Base-by-base conservation (phyloP, 2,329 filamentous ascomycete species). In the Didymella sp. region DNA sequence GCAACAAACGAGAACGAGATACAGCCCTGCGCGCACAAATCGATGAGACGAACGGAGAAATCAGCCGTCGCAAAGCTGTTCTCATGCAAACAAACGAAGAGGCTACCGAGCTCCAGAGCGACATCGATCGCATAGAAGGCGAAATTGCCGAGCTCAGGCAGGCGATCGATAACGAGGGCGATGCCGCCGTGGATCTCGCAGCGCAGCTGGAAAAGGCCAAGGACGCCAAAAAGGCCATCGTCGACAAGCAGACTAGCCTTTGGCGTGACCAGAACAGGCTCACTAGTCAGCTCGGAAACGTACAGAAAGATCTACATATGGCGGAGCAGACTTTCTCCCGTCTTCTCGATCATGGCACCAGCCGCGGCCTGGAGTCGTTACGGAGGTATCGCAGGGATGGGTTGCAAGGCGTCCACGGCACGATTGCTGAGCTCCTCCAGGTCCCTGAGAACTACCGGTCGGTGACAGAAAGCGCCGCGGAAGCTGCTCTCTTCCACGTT, bases 401-500 rank as follows among this genome's bases (percentile, higher is more conserved):
- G 61, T 86, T 98, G 6, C 85, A 89, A 1, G 95, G 95, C 24
- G 92, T 95, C 1, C 96, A 96, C 73, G 95, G 96, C 46, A 96
- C 93, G 0, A 78, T 99, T 33, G 93, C 94, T 4, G 96, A 99
- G 74, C 84, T 99, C n/a, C 87, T 98, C 67, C 87, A 92, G 51
- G 92, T 96, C 45, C 86, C 83, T 56, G 92, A 96, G 50, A 85
- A 87, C 50, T 98, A 96, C 77, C 87, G 92, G 59, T 87, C 93
- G 11, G 92, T 95, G 2, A 89, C 96, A 9, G 95, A 99, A 77
- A 92, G 96, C 67, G 95, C 93, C 48, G 95, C 94, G 2, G 95
- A 95, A 17, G 89, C 88, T 61, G 96, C 92, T 73, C 82, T 99
- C 8, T 99, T 99, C 78, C 92, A 99, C 76, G 96, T 96, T 64